Percentiles rank a stretch among this genome's conserved stretches.
Conservation (phyloP, 2,329 filamentous ascomycete genomes). For the Thelonectria blattea region DNA sequence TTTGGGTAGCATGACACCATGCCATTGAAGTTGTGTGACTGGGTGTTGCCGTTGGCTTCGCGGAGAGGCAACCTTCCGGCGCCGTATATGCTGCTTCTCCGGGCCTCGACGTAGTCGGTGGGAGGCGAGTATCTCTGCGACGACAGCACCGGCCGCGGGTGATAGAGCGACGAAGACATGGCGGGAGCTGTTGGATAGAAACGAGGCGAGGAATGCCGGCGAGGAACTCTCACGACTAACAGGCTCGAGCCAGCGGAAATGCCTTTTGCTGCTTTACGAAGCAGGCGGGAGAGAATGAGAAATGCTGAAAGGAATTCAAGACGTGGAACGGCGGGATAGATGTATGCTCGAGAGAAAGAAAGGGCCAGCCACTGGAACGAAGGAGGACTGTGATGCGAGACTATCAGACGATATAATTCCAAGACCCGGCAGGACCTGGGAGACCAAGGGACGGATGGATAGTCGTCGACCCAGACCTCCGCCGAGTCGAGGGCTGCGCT, state of each 20-base stretch:
- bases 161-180: slow-evolving; percentile 49
- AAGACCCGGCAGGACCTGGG: slow-evolving; percentile 35
- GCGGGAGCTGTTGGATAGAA: slow-evolving; percentile 28
- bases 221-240: slow-evolving; percentile 38
- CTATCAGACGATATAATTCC: slow-evolving; percentile 46
- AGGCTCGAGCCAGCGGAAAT: slow-evolving; percentile 39
- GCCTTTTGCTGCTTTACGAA: slow-evolving; percentile 39
- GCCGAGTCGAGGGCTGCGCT: slow-evolving; percentile 43
- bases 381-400: slow-evolving; percentile 41
- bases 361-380: slow-evolving; percentile 47
- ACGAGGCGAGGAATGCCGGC: slow-evolving; percentile 43
- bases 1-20: slow-evolving; percentile 53
- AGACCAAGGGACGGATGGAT: slow-evolving; percentile 14
- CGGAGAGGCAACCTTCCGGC: slow-evolving; percentile 53
- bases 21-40: slow-evolving; percentile 50
- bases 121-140: slow-evolving; percentile 58
- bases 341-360: slow-evolving; percentile 46
- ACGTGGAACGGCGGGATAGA: slow-evolving; percentile 52
- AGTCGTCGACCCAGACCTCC: slow-evolving; percentile 42
- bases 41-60: slow-evolving; percentile 60
- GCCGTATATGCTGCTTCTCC: slow-evolving; percentile 47
- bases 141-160: slow-evolving; percentile 55
- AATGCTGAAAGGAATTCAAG: slow-evolving; percentile 53
- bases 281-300: slow-evolving; percentile 47
- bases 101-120: slow-evolving; percentile 54